Evolutionary conservation across 768 basidiomycete species (phyloP).

Genomic region (Hydnomerulius pinastri): DNA sequence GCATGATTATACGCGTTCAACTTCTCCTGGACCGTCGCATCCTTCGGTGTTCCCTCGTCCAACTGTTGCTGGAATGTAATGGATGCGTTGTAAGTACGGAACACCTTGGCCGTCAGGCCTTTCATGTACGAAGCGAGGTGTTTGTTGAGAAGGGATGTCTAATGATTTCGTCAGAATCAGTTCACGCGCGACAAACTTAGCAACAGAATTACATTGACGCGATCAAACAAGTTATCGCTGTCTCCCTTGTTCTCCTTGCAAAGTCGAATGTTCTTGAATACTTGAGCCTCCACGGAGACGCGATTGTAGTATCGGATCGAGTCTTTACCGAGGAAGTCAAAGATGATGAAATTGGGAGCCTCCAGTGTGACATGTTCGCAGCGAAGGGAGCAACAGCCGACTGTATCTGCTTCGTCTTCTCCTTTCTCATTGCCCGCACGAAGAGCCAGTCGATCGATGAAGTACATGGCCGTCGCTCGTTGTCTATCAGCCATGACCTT

Average conservation of each 20-base stretch:
- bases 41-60: constrained; percentile 67
- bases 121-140: constrained; percentile 94
- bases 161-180: constrained; percentile 21
- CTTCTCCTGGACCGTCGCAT: constrained; percentile 89
- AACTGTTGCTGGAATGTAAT: constrained; percentile 92
- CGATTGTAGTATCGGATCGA: constrained; percentile 96
- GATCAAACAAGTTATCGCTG: constrained; percentile 90
- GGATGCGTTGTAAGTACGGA: constrained; percentile 99
- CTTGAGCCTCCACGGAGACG: constrained; percentile 85
- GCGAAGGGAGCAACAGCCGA: constrained; percentile 96
- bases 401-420: constrained; percentile 98
- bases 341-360: constrained; percentile 83
- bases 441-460: constrained; percentile 95
- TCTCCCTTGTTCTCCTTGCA: constrained; percentile 94
- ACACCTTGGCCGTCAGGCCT: constrained; percentile 97
- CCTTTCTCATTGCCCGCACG: constrained; percentile 99
- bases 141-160: constrained; percentile 89
- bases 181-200: constrained; percentile 1
- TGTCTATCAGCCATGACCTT: constrained; percentile 96
- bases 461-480: constrained; percentile 98
- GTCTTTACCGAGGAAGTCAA: constrained; percentile 99
- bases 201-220: constrained; percentile 66
- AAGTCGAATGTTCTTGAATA: constrained; percentile 97
- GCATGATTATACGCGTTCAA: constrained; percentile 96
- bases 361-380: constrained; percentile 95